phyloP scores from a whole-genome alignment of 805 yeast genomes.

The Ogataea nakhonphanomensis region DNA sequence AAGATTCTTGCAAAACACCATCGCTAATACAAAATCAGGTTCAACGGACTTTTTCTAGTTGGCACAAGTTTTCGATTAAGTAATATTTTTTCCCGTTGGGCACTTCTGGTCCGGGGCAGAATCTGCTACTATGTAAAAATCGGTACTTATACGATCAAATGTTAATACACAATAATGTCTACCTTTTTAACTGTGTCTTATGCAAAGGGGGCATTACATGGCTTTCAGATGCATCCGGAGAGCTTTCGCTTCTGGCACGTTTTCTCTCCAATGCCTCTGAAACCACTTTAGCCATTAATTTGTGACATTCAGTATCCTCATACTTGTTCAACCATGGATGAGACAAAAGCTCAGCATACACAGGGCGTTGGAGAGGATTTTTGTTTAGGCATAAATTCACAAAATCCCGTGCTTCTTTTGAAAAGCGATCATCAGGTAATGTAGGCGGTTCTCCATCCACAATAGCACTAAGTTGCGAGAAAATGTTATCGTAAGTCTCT shows the following conservation, averaged over 20 bases:
- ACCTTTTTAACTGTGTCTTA: conserved; percentile 17
- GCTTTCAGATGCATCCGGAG: conserved; percentile 13
- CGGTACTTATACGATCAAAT: conserved; percentile 2
- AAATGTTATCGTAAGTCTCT: conserved; percentile 85
- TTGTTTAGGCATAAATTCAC: conserved; percentile 76
- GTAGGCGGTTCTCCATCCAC: conserved; percentile 95
- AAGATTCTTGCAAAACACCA: conserved; percentile 1
- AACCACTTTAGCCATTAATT: conserved; percentile 32
- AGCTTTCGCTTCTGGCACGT: neutral
- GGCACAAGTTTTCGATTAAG: conserved; percentile 1
- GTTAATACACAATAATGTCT: conserved; percentile 3
- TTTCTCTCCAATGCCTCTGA: conserved; percentile 33
- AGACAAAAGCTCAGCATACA: conserved; percentile 65
- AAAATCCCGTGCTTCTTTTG: conserved; percentile 77
- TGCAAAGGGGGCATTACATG: conserved; percentile 25
- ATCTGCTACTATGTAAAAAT: neutral
- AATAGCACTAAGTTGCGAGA: conserved; percentile 90
- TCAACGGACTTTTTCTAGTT: conserved; percentile 1
- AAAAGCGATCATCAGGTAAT: conserved; percentile 58
- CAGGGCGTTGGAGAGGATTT: conserved; percentile 76
- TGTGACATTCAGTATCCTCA: conserved; percentile 35
- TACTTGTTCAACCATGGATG: conserved; percentile 80
- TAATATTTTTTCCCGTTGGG: conserved; percentile 1
- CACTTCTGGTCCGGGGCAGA: conserved; percentile 3
- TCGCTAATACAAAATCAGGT: neutral